Evolutionary conservation across 2,329 filamentous ascomycete species (phyloP).

Genomic region (Aspergillus quadricinctus): DNA sequence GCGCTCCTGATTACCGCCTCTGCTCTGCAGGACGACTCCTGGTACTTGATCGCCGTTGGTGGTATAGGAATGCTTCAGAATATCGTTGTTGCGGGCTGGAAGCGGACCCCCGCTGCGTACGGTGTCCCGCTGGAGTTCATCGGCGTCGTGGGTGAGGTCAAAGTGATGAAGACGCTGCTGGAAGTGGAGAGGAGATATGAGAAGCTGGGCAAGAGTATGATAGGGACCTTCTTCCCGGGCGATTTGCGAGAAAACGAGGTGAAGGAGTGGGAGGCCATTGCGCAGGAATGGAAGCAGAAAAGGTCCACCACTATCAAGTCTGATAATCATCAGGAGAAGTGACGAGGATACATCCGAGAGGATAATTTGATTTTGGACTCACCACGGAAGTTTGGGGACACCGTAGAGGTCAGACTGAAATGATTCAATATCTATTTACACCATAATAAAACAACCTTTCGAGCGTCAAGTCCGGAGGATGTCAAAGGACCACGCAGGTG

Average conservation of each 20-base stretch:
- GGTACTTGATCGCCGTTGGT: conserved; percentile 41
- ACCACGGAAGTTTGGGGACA: no score
- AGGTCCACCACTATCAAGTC: neutral
- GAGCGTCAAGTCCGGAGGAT: no score
- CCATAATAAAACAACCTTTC: no score
- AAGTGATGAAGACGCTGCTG: conserved; percentile 30
- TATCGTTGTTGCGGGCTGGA: conserved; percentile 28
- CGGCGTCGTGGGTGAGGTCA: conserved; percentile 24
- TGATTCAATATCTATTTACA: no score
- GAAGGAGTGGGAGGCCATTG: conserved; percentile 9
- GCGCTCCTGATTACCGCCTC: conserved; percentile 39
- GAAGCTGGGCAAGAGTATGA: conserved; percentile 27
- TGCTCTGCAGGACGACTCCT: conserved; percentile 35
- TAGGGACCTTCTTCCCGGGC: conserved; percentile 30
- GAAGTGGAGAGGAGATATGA: conserved; percentile 27
- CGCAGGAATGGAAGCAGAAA: neutral
- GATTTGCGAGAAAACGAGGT: conserved; percentile 6
- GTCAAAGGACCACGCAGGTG: no score
- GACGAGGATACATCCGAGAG: no score
- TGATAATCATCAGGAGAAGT: neutral
- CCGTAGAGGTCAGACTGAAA: no score
- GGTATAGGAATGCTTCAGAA: conserved; percentile 39
- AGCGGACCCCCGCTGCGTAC: conserved; percentile 7
- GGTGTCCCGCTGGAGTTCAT: conserved; percentile 17
- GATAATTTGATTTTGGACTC: no score